Evolutionary conservation across 2,329 filamentous ascomycete genomes (phyloP).

Genomic region (Tolypocladium ovalisporum): DNA sequence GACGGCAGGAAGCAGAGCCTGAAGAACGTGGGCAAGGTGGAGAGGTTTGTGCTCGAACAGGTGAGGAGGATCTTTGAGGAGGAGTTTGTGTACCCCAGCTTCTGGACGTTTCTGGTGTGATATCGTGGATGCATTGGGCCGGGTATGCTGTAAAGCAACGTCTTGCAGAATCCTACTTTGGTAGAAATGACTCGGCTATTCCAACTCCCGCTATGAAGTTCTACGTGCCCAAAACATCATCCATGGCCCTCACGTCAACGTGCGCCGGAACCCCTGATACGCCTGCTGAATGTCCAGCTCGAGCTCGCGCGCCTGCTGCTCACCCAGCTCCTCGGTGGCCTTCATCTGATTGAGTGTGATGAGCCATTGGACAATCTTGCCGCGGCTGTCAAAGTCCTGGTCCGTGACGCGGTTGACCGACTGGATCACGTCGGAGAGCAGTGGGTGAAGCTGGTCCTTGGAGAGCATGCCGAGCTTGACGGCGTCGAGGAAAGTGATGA

Average conservation of each 20-base stretch:
- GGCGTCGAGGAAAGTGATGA: conserved; percentile 95
- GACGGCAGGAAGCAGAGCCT: conserved; percentile 88
- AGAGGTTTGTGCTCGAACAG: conserved; percentile 93
- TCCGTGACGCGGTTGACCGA: conserved; percentile 96
- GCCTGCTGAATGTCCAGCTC: conserved; percentile 90
- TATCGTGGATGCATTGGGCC: background rate
- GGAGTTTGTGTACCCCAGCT: conserved; percentile 96
- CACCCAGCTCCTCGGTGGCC: conserved; percentile 78
- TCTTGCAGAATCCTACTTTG: background rate
- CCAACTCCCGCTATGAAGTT: background rate
- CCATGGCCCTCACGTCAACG: conserved; percentile 40
- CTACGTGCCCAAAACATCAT: background rate
- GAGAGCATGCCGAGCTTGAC: conserved; percentile 84
- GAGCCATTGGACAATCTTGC: conserved; percentile 97
- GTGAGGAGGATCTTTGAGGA: conserved; percentile 96
- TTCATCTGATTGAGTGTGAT: conserved; percentile 98
- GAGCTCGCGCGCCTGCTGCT: conserved; percentile 79
- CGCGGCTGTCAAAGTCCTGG: conserved; percentile 85
- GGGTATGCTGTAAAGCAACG: background rate
- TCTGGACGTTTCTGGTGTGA: conserved; percentile 91
- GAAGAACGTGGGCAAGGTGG: conserved; percentile 98
- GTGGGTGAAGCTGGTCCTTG: conserved; percentile 91
- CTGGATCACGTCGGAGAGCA: conserved; percentile 92
- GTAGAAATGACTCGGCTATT: background rate
- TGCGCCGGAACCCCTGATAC: conserved; percentile 86